These are phyloP conservation scores for Auriscalpium microsporum DNA, from an alignment of 768 basidiomycete species.

Conservation along the genomic window DNA sequence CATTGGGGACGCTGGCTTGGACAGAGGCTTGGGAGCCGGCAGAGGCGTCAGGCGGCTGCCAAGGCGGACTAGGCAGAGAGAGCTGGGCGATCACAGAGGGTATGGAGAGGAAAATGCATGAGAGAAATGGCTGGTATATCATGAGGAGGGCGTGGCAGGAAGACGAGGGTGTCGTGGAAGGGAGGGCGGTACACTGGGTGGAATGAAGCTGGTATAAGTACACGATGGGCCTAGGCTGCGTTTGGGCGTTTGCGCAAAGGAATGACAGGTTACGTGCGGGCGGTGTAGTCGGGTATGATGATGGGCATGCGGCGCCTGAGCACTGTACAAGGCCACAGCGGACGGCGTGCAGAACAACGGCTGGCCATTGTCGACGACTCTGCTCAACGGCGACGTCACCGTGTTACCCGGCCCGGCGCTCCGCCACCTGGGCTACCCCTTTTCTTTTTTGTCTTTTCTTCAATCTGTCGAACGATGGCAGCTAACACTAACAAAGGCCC, in stretches of 20 bases:
- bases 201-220: no score
- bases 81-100: constrained; percentile 43
- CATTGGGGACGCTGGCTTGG: constrained; percentile 39
- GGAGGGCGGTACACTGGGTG: background rate
- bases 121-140: no score
- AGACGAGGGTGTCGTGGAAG: background rate
- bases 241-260: no score
- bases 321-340: no score
- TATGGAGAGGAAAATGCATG: constrained; percentile 10
- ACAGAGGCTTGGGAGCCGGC: constrained; percentile 44
- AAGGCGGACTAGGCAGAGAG: constrained; percentile 55
- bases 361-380: background rate
- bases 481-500: constrained; percentile 23
- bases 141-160: background rate
- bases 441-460: background rate
- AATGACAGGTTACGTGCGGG: no score
- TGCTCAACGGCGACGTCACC: background rate
- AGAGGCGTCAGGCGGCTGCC: constrained; percentile 50
- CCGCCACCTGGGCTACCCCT: background rate
- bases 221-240: no score
- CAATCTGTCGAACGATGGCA: background rate
- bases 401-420: background rate
- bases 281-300: no score
- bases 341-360: no score
- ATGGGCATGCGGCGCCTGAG: no score